phyloP scores from a whole-genome alignment of 1,284 basidiomycete species.

The Microbotryum lychnidis-dioicae region DNA sequence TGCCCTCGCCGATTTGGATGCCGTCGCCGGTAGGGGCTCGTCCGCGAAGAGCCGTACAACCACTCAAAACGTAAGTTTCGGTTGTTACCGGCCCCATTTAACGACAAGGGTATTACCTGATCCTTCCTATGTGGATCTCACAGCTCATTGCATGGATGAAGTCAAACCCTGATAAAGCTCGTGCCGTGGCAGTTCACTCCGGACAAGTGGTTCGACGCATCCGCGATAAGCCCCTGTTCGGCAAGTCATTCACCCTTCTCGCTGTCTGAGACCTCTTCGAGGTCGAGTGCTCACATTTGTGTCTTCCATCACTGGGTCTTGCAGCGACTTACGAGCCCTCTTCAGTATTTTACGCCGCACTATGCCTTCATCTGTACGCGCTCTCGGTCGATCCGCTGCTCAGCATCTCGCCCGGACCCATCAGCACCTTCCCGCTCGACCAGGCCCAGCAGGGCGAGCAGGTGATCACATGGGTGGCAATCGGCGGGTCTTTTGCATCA shows the following conservation, averaged over 20 bases:
- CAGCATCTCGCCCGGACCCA: too few species aligned
- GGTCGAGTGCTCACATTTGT: too few species aligned
- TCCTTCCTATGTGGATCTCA: not conserved
- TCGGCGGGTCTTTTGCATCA: too few species aligned
- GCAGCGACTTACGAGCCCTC: constrained; percentile 8
- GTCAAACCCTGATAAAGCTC: not conserved
- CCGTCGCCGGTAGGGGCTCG: constrained; percentile 4
- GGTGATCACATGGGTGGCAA: too few species aligned
- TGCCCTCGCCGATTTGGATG: constrained; percentile 6
- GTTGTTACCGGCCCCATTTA: not conserved
- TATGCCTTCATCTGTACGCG: constrained; percentile 3
- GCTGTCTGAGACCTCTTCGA: too few species aligned
- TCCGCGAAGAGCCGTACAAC: not conserved
- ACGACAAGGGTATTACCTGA: not conserved
- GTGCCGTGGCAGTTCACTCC: constrained; percentile 8
- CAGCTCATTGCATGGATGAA: constrained; percentile 5
- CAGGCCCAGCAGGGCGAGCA: too few species aligned
- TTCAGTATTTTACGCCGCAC: constrained; percentile 3
- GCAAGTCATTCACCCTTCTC: not conserved
- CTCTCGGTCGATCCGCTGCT: not conserved
- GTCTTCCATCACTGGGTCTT: not conserved
- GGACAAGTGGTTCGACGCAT: constrained; percentile 7
- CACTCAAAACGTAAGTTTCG: not conserved
- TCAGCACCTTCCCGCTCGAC: too few species aligned
- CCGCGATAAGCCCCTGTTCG: constrained; percentile 2